These are phyloP conservation scores for Beauveria medogensis DNA, from an alignment of 2,329 filamentous ascomycete genomes.

Conservation along the genomic window DNA sequence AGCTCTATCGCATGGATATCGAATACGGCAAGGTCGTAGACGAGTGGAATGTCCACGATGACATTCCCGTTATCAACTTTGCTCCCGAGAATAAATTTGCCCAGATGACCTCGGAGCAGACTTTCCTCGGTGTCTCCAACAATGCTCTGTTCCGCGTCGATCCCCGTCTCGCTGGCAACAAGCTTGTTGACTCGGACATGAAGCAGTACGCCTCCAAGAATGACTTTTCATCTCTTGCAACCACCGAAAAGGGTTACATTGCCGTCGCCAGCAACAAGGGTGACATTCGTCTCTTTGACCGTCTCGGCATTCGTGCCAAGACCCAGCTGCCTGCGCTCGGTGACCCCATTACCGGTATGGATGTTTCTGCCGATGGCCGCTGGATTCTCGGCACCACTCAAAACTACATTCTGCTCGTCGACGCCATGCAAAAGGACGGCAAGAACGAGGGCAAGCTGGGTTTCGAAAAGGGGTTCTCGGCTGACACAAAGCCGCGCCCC, in stretches of 20 bases:
- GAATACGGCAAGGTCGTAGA: constrained; percentile 97
- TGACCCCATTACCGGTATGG: constrained; percentile 88
- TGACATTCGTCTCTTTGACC: constrained; percentile 93
- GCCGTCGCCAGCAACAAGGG: constrained; percentile 97
- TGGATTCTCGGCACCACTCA: constrained; percentile 93
- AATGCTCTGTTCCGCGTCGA: constrained; percentile 94
- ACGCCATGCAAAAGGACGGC: constrained; percentile 80
- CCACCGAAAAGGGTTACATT: constrained; percentile 93
- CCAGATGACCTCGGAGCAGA: constrained; percentile 92
- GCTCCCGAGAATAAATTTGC: constrained; percentile 96
- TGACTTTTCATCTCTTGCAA: constrained; percentile 88
- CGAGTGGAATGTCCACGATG: constrained; percentile 97
- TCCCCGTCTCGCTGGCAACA: constrained; percentile 80
- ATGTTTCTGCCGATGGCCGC: constrained; percentile 89
- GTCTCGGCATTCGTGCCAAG: constrained; percentile 93
- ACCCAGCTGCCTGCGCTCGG: constrained; percentile 93
- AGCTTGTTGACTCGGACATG: constrained; percentile 84
- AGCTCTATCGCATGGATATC: constrained; percentile 92
- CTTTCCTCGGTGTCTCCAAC: constrained; percentile 85
- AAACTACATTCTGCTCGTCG: constrained; percentile 90
- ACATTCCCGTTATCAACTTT: constrained; percentile 87
- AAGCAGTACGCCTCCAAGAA: constrained; percentile 98
- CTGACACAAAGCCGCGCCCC: constrained; percentile 88
- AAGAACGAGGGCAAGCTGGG: constrained; percentile 98
- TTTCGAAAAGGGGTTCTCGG: constrained; percentile 87